These are phyloP conservation scores for Polyplosphaeria fusca DNA, from an alignment of 495 filamentous ascomycete species.

Conservation along the genomic window DNA sequence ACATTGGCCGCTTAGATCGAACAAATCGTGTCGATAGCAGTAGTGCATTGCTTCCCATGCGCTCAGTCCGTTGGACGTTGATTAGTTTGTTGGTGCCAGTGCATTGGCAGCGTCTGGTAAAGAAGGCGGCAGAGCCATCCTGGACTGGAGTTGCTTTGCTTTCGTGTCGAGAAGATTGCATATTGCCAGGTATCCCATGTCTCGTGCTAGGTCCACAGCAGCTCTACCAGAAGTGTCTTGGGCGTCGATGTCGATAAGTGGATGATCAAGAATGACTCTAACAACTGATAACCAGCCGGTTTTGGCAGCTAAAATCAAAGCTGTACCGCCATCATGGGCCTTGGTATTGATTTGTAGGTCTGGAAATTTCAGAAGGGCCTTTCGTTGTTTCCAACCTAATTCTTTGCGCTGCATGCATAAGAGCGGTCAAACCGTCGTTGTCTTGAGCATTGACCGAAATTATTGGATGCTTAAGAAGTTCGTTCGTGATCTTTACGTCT, in stretches of 20 bases:
- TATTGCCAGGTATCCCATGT: too few species aligned
- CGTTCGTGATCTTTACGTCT: background rate
- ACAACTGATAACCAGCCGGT: background rate
- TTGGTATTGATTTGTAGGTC: background rate
- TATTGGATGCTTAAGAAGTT: background rate
- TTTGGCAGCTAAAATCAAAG: background rate
- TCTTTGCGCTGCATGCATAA: background rate
- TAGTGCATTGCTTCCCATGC: too few species aligned
- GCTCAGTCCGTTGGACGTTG: too few species aligned
- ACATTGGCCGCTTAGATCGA: too few species aligned
- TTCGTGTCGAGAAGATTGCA: too few species aligned
- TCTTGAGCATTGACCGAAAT: background rate
- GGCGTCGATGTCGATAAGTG: background rate
- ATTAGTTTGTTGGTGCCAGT: too few species aligned
- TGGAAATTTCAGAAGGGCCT: background rate
- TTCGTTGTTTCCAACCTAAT: background rate
- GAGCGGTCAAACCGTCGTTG: background rate
- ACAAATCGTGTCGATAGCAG: too few species aligned
- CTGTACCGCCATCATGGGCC: background rate
- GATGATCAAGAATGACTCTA: background rate
- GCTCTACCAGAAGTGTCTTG: background rate
- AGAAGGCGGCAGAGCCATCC: too few species aligned
- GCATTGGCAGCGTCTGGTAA: too few species aligned
- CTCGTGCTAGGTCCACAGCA: too few species aligned
- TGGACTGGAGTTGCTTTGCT: too few species aligned